Conservation (phyloP, 495 filamentous ascomycete genomes). For the Penicillium egyptiacum region DNA sequence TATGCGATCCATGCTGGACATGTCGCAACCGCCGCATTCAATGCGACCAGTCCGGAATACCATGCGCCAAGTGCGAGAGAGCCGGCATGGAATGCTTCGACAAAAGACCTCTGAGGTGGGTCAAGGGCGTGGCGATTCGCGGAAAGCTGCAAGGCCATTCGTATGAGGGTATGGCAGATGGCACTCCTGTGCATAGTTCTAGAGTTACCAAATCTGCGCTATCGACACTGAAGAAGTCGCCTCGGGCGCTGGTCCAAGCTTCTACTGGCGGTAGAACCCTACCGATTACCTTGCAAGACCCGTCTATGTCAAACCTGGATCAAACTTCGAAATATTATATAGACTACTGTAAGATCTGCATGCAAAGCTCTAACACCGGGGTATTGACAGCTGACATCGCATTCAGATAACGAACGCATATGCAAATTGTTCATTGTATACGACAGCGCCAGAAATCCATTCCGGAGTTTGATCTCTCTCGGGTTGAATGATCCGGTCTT, state of each 20-base stretch:
- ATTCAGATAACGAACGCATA: constrained; percentile 50
- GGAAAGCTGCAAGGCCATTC: constrained; percentile 37
- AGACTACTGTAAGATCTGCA: constrained; percentile 45
- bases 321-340: constrained; percentile 44
- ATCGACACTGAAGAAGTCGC: background rate
- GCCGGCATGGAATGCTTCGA: constrained; percentile 53
- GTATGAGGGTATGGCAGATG: constrained; percentile 14
- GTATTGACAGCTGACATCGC: background rate
- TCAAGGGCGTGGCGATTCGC: constrained; percentile 43
- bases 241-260: background rate
- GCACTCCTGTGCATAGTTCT: background rate
- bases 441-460: constrained; percentile 55
- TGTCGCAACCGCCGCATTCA: constrained; percentile 56
- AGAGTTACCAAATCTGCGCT: background rate
- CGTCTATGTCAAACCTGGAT: constrained; percentile 36
- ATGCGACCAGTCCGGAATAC: constrained; percentile 44
- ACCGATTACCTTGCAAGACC: constrained; percentile 34
- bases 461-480: constrained; percentile 52
- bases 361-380: background rate
- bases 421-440: constrained; percentile 57
- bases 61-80: constrained; percentile 41
- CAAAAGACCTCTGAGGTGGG: constrained; percentile 50
- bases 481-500: constrained; percentile 48
- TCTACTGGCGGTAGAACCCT: constrained; percentile 1
- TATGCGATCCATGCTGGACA: constrained; percentile 42